Evolutionary conservation across 176 grass and related monocot species (phyloP).

Genomic region (Eleusine indica): DNA sequence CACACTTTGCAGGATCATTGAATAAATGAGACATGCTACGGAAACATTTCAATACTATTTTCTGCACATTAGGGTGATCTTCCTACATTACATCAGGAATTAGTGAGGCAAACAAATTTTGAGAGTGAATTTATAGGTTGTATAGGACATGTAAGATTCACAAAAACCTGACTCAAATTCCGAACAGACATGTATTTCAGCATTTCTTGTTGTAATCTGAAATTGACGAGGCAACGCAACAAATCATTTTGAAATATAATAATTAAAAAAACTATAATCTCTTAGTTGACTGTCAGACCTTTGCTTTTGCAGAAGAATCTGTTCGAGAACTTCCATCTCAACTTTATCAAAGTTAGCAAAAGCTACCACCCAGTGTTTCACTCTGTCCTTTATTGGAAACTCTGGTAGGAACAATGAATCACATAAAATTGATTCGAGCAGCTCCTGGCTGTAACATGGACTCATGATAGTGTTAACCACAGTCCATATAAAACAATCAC

Average conservation of each 20-base stretch:
- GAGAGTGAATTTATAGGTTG: slow-evolving; percentile 23
- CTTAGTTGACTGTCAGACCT: slow-evolving; percentile 52
- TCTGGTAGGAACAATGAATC: slow-evolving; percentile 87
- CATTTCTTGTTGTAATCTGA: slow-evolving; percentile 98
- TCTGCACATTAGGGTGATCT: slow-evolving; percentile 75
- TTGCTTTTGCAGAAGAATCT: slow-evolving; percentile 94
- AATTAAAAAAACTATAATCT: not conserved
- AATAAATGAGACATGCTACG: slow-evolving; percentile 52
- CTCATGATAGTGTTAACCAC: not conserved
- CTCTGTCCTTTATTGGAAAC: slow-evolving; percentile 78
- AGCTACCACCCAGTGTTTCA: slow-evolving; percentile 89
- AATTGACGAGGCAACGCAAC: slow-evolving; percentile 27
- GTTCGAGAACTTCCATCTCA: slow-evolving; percentile 92
- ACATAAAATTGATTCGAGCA: slow-evolving; percentile 75
- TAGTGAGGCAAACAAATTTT: slow-evolving; percentile 26
- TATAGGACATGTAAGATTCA: slow-evolving; percentile 28
- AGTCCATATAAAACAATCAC: not conserved
- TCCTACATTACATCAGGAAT: slow-evolving; percentile 70
- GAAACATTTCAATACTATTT: slow-evolving; percentile 72
- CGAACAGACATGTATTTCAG: slow-evolving; percentile 91
- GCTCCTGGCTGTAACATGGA: slow-evolving; percentile 66
- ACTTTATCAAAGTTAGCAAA: slow-evolving; percentile 85
- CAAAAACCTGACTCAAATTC: slow-evolving; percentile 81
- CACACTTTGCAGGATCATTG: slow-evolving; percentile 74
- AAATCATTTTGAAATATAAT: slow-evolving; percentile 44